Base-by-base conservation (phyloP, 2,329 filamentous ascomycete genomes). In the Neonectria faginata region DNA sequence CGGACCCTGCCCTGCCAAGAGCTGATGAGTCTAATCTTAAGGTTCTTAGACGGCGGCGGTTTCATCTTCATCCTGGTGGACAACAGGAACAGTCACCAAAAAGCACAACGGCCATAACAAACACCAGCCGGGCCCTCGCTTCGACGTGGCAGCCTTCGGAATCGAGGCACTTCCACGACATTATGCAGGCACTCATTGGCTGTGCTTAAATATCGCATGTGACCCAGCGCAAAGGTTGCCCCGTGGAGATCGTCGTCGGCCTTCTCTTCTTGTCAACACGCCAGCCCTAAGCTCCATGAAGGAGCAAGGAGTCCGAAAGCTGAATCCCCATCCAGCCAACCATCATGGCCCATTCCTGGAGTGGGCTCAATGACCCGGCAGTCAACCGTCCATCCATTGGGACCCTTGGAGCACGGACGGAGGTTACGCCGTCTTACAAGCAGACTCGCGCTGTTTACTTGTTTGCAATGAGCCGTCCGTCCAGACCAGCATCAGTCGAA, bases 341-440 rank as follows among this genome's bases (percentile, higher is more conserved):
- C 50, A 42, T 58, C 48, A 22, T 45, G 44, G 41, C 50, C 8
- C 44, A 41, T 36, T 29, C 51, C 16, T 51, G 22, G 25, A 53
- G 25, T 39, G 39, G 53, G 50, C 47, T 48, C 44, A 51, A 62
- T 62, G 66, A 52, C 51, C 58, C 42, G 57, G 55, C 33, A 52
- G 45, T 53, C 60, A 20, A 18, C 39, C 52, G 31, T 10, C 25
- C 25, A 52, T 39, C 47, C 36, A 41, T 20, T 36, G 36, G 39
- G 14, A n/a, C 20, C 47, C 48, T 33, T 65, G 25, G 50, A 64
- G 16, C 16, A 22, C 70, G 67, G 67, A 60, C 42, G 16, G 64
- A 68, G 69, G 62, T 73, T 74, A 44, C 22, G 50, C 71, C 71
- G 69, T 69, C 71, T 73, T 67, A 73, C 70, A 57, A 25, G 31